Percentiles rank a stretch among this genome's conserved stretches.
Conservation (phyloP, 768 basidiomycete genomes). For the Boletus tylopilopsis region DNA sequence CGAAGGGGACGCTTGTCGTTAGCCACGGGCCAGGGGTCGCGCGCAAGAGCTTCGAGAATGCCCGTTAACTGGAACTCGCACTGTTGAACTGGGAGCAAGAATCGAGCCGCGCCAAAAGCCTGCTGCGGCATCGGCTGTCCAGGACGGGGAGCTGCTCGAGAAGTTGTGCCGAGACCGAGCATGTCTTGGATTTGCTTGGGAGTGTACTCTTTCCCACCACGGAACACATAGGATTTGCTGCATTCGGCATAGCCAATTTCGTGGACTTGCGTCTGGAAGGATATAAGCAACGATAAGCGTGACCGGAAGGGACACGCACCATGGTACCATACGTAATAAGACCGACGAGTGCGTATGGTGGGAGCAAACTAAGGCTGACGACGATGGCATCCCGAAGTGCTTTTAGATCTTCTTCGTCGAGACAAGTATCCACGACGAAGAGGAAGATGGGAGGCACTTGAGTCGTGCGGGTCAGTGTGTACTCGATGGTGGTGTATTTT, state of each 20-base stretch:
- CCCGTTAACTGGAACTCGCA: slow-evolving; percentile 96
- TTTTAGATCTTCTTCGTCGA: slow-evolving; percentile 94
- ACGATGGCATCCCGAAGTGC: slow-evolving; percentile 93
- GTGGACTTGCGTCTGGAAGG: slow-evolving; percentile 88
- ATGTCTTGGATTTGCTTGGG: slow-evolving; percentile 98
- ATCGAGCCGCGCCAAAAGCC: slow-evolving; percentile 81
- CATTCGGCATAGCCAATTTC: slow-evolving; percentile 96
- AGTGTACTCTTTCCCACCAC: slow-evolving; percentile 93
- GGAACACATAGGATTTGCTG: slow-evolving; percentile 98
- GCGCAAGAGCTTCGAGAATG: slow-evolving; percentile 79
- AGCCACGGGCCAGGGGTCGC: slow-evolving; percentile 97
- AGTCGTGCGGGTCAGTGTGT: slow-evolving; percentile 90
- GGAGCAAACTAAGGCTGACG: slow-evolving; percentile 88
- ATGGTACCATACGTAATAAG: slow-evolving; percentile 97
- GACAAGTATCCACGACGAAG: slow-evolving; percentile 95
- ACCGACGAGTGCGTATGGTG: slow-evolving; percentile 92
- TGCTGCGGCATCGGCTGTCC: slow-evolving; percentile 80
- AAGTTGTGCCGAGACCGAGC: slow-evolving; percentile 75
- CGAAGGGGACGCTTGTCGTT: slow-evolving; percentile 90
- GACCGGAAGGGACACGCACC: slow-evolving; percentile 44
- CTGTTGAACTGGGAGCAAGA: slow-evolving; percentile 87
- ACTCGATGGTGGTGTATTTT: slow-evolving; percentile 99
- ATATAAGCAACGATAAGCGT: background rate
- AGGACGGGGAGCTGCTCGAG: slow-evolving; percentile 81
- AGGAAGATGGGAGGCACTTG: slow-evolving; percentile 96